Evolutionary conservation across 75 land plant genomes (phyloP).

Genomic region (Sequoiadendron giganteum): DNA sequence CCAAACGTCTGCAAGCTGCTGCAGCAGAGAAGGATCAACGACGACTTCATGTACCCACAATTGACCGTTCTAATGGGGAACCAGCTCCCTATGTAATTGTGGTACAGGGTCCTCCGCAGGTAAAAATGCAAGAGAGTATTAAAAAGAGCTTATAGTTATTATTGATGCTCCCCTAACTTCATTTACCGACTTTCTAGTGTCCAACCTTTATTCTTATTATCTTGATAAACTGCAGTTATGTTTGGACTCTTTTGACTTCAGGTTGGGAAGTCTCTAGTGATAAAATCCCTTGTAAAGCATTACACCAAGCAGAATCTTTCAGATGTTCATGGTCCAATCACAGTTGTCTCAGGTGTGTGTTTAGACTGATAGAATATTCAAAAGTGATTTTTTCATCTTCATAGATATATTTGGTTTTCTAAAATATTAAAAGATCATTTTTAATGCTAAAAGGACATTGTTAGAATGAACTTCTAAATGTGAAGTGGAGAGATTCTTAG

Average conservation of each 20-base stretch:
- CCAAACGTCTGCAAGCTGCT: slow-evolving; percentile 79
- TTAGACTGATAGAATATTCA: neutral
- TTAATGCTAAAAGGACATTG: neutral
- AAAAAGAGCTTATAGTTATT: neutral
- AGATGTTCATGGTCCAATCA: slow-evolving; percentile 93
- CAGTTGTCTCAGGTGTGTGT: slow-evolving; percentile 82
- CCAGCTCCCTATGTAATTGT: slow-evolving; percentile 91
- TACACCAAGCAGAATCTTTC: slow-evolving; percentile 91
- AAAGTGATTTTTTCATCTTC: neutral
- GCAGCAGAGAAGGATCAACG: slow-evolving; percentile 92
- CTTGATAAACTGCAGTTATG: neutral
- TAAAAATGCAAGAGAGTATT: slow-evolving; percentile 10
- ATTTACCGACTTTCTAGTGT: neutral
- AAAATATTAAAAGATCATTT: neutral
- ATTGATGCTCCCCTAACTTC: neutral
- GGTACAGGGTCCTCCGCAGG: slow-evolving; percentile 99
- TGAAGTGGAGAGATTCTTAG: neutral
- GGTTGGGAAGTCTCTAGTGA: slow-evolving; percentile 98
- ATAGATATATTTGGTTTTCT: neutral
- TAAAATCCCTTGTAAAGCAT: slow-evolving; percentile 92
- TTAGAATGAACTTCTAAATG: neutral
- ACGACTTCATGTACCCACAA: slow-evolving; percentile 79
- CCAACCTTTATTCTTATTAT: neutral
- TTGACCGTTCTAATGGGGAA: slow-evolving; percentile 87
- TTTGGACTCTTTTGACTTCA: slow-evolving; percentile 24